Conservation (phyloP, 163 green algal species). For the Chlamydomonas reinhardtii region DNA sequence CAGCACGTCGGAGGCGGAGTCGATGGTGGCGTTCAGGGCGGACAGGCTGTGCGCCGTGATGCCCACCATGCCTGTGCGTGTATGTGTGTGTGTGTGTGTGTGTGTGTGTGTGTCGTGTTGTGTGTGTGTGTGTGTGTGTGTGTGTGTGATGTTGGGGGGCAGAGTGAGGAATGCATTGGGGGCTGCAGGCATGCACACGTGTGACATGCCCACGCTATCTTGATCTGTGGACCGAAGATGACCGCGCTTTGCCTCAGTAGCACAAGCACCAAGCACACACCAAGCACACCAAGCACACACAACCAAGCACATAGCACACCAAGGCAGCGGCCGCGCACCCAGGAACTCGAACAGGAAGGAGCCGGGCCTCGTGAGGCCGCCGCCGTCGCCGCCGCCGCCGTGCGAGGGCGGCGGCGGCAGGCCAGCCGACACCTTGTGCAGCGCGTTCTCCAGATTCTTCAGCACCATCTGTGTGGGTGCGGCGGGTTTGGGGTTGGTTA, state of each 20-base stretch:
- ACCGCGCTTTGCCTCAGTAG: too few relatives aligned
- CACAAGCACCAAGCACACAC: too few relatives aligned
- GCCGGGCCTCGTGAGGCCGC: slow-evolving; percentile 54
- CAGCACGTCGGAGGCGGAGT: slow-evolving; percentile 32
- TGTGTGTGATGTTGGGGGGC: too few relatives aligned
- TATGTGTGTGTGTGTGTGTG: too few relatives aligned
- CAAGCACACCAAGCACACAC: too few relatives aligned
- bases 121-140: too few relatives aligned
- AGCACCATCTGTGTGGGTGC: slow-evolving; percentile 40
- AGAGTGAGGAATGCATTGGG: too few relatives aligned
- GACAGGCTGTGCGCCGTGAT: slow-evolving; percentile 55
- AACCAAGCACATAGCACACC: too few relatives aligned
- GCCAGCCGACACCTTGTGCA: slow-evolving; percentile 47
- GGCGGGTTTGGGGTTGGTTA: neutral
- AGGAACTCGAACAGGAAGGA: slow-evolving; percentile 67
- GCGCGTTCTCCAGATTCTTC: slow-evolving; percentile 57
- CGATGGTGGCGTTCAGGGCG: slow-evolving; percentile 57
- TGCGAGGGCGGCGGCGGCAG: slow-evolving; percentile 11
- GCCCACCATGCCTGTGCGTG: slow-evolving; percentile 7
- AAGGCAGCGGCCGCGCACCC: neutral
- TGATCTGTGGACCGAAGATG: too few relatives aligned
- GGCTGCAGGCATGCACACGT: too few relatives aligned
- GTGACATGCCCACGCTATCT: too few relatives aligned
- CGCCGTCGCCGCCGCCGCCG: slow-evolving; percentile 10
- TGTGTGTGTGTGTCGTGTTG: too few relatives aligned